These are phyloP conservation scores for Rhizopogon salebrosus DNA, from an alignment of 768 basidiomycete genomes.

Conservation along the genomic window DNA sequence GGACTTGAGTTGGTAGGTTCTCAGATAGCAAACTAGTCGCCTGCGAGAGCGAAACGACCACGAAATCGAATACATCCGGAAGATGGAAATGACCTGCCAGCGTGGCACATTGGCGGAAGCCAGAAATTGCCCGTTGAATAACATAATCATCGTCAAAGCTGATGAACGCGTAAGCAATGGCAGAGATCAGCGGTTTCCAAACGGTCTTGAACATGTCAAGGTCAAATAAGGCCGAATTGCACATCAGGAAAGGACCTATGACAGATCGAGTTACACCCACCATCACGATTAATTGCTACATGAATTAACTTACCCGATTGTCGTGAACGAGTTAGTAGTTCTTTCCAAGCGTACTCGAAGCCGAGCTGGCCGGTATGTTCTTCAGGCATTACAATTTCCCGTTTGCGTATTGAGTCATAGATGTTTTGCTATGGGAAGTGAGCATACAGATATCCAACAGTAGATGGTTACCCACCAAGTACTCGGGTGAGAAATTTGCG, in stretches of 20 bases:
- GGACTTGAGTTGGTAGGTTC: constrained; percentile 59
- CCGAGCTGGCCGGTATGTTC: constrained; percentile 95
- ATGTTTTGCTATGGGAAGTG: constrained; percentile 61
- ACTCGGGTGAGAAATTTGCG: constrained; percentile 77
- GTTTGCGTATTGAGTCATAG: constrained; percentile 90
- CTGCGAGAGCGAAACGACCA: constrained; percentile 87
- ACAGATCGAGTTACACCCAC: constrained; percentile 15
- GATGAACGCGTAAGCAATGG: constrained; percentile 93
- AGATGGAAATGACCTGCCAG: constrained; percentile 84
- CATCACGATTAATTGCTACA: constrained; percentile 32
- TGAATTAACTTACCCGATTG: constrained; percentile 55
- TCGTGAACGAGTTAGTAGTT: constrained; percentile 76
- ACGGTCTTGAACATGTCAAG: constrained; percentile 89
- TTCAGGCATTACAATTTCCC: constrained; percentile 96
- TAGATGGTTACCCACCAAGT: constrained; percentile 50
- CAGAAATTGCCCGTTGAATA: constrained; percentile 89
- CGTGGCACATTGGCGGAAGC: constrained; percentile 95
- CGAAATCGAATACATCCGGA: constrained; percentile 95
- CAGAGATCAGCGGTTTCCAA: constrained; percentile 92
- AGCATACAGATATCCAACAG: constrained; percentile 1
- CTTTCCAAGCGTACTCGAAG: constrained; percentile 99
- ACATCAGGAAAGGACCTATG: constrained; percentile 52
- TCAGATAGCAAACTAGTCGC: constrained; percentile 86
- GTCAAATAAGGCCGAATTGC: constrained; percentile 80
- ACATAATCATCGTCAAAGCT: constrained; percentile 96